These are phyloP conservation scores for Cyclocybe cylindracea DNA, from an alignment of 768 basidiomycete genomes.

Conservation along the genomic window DNA sequence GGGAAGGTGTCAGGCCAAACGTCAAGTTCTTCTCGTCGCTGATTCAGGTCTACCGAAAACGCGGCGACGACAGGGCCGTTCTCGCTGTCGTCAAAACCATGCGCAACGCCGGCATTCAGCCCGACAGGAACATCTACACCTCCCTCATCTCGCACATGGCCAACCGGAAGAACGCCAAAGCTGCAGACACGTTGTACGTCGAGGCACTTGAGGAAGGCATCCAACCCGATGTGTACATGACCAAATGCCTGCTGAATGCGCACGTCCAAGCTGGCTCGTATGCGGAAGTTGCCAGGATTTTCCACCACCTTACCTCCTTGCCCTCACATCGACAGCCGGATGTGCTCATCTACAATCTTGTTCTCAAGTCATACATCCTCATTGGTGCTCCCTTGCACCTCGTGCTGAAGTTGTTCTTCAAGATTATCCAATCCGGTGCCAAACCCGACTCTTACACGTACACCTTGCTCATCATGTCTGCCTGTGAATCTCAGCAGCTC, in stretches of 20 bases:
- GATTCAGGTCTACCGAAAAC: slow-evolving; percentile 54
- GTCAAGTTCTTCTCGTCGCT: slow-evolving; percentile 59
- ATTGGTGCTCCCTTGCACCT: slow-evolving; percentile 74
- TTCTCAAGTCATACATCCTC: slow-evolving; percentile 83
- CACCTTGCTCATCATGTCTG: slow-evolving; percentile 75
- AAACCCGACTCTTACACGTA: slow-evolving; percentile 68
- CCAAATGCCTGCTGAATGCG: slow-evolving; percentile 76
- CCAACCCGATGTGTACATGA: slow-evolving; percentile 63
- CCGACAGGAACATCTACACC: slow-evolving; percentile 60
- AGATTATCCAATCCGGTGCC: slow-evolving; percentile 46
- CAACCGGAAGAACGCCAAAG: slow-evolving; percentile 56
- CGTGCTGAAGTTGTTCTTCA: slow-evolving; percentile 63
- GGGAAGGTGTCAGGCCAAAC: slow-evolving; percentile 54
- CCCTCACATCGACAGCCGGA: slow-evolving; percentile 39
- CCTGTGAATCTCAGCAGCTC: slow-evolving; percentile 73
- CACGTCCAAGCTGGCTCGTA: slow-evolving; percentile 82
- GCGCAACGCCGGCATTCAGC: slow-evolving; percentile 47
- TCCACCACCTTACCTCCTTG: slow-evolving; percentile 54
- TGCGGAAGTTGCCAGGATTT: slow-evolving; percentile 70
- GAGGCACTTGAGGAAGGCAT: slow-evolving; percentile 64
- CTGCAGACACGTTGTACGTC: slow-evolving; percentile 68
- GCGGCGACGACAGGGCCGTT: slow-evolving; percentile 56
- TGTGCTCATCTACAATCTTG: slow-evolving; percentile 70
- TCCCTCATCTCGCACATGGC: slow-evolving; percentile 69
- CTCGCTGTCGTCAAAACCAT: slow-evolving; percentile 59